Evolutionary conservation across 805 yeast genomes (phyloP).

Genomic region (Teunomyces barrocoloradensis): DNA sequence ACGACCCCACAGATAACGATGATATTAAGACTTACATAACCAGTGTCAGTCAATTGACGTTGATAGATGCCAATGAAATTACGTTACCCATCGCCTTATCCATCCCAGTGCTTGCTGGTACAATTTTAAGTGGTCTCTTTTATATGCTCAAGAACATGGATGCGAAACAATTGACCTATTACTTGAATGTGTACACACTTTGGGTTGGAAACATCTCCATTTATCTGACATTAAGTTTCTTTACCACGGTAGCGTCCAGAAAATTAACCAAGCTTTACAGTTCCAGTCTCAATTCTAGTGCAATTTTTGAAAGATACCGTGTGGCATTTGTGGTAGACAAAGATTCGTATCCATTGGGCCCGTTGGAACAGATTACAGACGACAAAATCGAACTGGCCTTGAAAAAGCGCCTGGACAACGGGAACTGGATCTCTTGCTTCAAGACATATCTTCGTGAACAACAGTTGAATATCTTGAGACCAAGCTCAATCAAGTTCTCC

Average conservation of each 20-base stretch:
- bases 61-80: constrained; percentile 7
- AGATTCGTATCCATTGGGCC: constrained; percentile 35
- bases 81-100: constrained; percentile 28
- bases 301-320: constrained; percentile 30
- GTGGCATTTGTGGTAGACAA: constrained; percentile 41
- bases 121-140: constrained; percentile 37
- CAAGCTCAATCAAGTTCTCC: constrained; percentile 6
- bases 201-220: constrained; percentile 32
- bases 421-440: constrained; percentile 6
- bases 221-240: constrained; percentile 23
- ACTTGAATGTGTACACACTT: constrained; percentile 35
- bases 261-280: constrained; percentile 22
- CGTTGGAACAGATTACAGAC: constrained; percentile 24
- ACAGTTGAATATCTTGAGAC: constrained; percentile 12
- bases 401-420: constrained; percentile 5
- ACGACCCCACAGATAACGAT: constrained; percentile 26
- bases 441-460: constrained; percentile 11
- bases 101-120: constrained; percentile 47
- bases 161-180: constrained; percentile 24
- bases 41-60: constrained; percentile 7
- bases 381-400: constrained; percentile 8
- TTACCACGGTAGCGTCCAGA: constrained; percentile 23
- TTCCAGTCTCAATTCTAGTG: neutral
- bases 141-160: constrained; percentile 32
- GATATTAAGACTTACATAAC: constrained; percentile 12